Base-by-base conservation (phyloP, 208 protist species). In the Trypanosoma lewisi region DNA sequence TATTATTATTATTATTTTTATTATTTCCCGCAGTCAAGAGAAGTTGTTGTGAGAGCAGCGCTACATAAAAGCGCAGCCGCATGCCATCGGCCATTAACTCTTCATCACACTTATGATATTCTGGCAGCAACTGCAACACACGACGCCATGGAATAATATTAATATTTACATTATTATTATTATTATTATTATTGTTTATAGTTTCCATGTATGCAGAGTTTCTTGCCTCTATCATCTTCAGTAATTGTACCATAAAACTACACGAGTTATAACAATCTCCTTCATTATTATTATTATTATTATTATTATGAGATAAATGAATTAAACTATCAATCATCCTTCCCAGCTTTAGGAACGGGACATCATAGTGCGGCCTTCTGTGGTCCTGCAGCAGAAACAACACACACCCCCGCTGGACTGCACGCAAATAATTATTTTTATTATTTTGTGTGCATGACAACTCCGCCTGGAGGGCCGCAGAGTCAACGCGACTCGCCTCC, bases 341-440 rank as follows among this genome's bases (percentile, higher is more conserved):
- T 4, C 76, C 76, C 52, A 75, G 60, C 1, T 34, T 42, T 1
- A 82, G 21, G 66, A 82, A 82, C 2, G 71, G 52, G 11, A 52
- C 49, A 41, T 82, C 76, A 57, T 75, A 75, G 45, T 69, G 62
- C 16, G 42, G 21, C 30, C 23, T 64, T 14, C 50, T 69, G 52
- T 60, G 70, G 14, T 19, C 31, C 17, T 65, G 34, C 27, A 55
- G 11, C 2, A 82, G 67, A 62, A 75, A 82, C 5, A 7, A 11
- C 14, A 70, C 19, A 66, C 76, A 82, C 27, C 69, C 75, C 16
- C 28, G 37, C 37, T 63, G 57, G 4, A 78, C 2, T 17, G 39
- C 8, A 14, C 34, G 27, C n/a, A 65, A 27, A 14, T 3, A 27
- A n/a, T 52, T 25, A 33, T 48, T 27, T 31, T 52, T 25, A 33